phyloP scores from a whole-genome alignment of 2,329 filamentous ascomycete genomes.

The Epichloe festucae region DNA sequence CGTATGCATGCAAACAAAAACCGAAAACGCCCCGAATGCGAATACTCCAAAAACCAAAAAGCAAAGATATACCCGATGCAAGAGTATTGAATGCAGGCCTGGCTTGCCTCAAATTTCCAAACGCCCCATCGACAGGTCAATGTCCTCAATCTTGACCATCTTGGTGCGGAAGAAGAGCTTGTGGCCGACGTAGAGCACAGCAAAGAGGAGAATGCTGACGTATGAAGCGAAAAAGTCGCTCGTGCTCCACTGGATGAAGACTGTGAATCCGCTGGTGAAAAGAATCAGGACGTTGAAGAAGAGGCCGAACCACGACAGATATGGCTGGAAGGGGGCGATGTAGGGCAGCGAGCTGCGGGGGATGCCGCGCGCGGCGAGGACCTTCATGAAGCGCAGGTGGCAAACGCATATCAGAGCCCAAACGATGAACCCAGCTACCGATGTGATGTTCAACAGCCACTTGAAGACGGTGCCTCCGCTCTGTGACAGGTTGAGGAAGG shows the following conservation, averaged over 20 bases:
- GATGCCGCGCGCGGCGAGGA: constrained; percentile 42
- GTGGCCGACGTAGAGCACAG: constrained; percentile 46
- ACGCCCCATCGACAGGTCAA: constrained; percentile 18
- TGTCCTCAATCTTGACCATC: constrained; percentile 22
- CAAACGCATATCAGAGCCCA: constrained; percentile 55
- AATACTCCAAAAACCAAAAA: not conserved
- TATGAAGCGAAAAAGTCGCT: constrained; percentile 52
- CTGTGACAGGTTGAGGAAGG: constrained; percentile 52
- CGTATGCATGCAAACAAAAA: constrained; percentile 1
- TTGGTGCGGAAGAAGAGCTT: constrained; percentile 35
- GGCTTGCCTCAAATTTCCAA: not conserved
- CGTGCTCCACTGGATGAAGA: constrained; percentile 50
- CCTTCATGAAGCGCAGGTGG: constrained; percentile 54
- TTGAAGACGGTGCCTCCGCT: constrained; percentile 49
- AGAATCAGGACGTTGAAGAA: constrained; percentile 52
- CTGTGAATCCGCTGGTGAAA: constrained; percentile 55
- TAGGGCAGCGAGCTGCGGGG: constrained; percentile 46
- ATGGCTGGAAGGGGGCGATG: constrained; percentile 48
- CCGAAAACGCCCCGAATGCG: not conserved
- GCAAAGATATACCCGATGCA: too few relatives aligned
- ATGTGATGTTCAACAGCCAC: constrained; percentile 61
- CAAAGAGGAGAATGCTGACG: constrained; percentile 50
- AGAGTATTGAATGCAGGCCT: too few relatives aligned
- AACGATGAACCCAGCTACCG: constrained; percentile 55
- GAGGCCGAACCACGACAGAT: constrained; percentile 50